These are phyloP conservation scores for Penicillium longicatenatum DNA, from an alignment of 495 filamentous ascomycete genomes.

Conservation along the genomic window DNA sequence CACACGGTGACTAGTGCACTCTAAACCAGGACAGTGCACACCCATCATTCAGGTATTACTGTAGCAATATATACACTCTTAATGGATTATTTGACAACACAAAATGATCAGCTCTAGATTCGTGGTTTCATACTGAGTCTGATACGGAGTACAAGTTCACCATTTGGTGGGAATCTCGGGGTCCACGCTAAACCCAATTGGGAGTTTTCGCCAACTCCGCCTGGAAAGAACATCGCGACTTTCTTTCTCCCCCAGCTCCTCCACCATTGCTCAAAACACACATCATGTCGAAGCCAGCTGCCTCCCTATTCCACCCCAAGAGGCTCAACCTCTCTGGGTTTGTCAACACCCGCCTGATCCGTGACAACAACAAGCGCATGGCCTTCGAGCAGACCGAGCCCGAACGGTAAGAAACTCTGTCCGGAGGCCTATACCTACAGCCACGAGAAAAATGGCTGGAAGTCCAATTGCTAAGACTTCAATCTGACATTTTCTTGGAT, in stretches of 20 bases:
- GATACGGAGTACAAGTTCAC: background rate
- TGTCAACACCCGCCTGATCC: slow-evolving; percentile 78
- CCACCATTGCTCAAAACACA: slow-evolving; percentile 1
- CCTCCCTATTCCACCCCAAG: slow-evolving; percentile 76
- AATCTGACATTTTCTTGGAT: slow-evolving; percentile 4
- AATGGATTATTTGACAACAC: background rate
- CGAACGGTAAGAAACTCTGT: slow-evolving; percentile 62
- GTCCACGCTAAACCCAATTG: slow-evolving; percentile 36
- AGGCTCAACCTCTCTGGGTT: slow-evolving; percentile 85
- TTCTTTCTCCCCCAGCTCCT: slow-evolving; percentile 10
- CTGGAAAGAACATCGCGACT: slow-evolving; percentile 3
- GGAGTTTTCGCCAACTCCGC: slow-evolving; percentile 33
- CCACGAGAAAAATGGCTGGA: background rate
- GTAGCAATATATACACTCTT: no score
- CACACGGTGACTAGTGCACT: background rate
- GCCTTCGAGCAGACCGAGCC: slow-evolving; percentile 83
- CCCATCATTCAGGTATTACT: background rate
- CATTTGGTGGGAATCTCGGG: slow-evolving; percentile 17
- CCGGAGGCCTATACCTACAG: background rate
- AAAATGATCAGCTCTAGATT: background rate
- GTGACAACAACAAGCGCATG: slow-evolving; percentile 94
- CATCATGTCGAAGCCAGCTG: slow-evolving; percentile 32
- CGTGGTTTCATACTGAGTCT: background rate
- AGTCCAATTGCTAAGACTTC: background rate
- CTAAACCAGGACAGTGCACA: background rate